Base-by-base conservation (phyloP, 306 rosid genomes). In the Acacia acuminata region DNA sequence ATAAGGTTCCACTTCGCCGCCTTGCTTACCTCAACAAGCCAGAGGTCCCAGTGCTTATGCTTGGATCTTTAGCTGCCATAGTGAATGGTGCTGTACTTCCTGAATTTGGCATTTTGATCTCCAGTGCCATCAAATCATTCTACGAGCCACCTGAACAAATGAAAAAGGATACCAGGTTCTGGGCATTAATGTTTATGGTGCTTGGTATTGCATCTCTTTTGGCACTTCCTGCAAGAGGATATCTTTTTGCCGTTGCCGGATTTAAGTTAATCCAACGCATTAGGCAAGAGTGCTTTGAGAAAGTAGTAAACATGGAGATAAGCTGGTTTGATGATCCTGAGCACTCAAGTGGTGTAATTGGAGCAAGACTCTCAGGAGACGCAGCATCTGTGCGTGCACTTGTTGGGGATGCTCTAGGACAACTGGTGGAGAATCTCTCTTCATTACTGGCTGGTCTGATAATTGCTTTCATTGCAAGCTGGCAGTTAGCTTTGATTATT, bases 291-390 rank as follows among this genome's bases (percentile, higher is more conserved):
- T 92, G 94, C 77, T 94, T 94, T 81, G 89, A 92, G 87, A 94
- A 85, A 76, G 93, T 90, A 73, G 91, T 94, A 40, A 82, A 73
- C 81, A 94, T 88, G 97, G 98, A 94, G 72, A 90, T 92, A 20
- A 83, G 93, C 61, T 94, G 98, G 98, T 94, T 94, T 48, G 97
- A 94, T 87, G 96, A 90, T 82, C 90, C 97, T 43, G 91, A 84
- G 58, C 86, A 94, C 85, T 91, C 98, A 3, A 94, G 98, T 8
- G 98, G 97, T 13, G 80, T 85, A 1, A 42, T 94, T 79, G 98
- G 98, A 65, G 91, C 98, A 4, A 90, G 96, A 87, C 94, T 94
- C 58, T 92, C 98, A 10, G 87, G 93, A 4, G 98, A 94, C 81
- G 97, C 98, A 48, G 94, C 98, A 24, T 64, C 84, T 1, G 96